phyloP scores from a whole-genome alignment of 192 early-diverging fungal species.

The Powellomyces hirtus region DNA sequence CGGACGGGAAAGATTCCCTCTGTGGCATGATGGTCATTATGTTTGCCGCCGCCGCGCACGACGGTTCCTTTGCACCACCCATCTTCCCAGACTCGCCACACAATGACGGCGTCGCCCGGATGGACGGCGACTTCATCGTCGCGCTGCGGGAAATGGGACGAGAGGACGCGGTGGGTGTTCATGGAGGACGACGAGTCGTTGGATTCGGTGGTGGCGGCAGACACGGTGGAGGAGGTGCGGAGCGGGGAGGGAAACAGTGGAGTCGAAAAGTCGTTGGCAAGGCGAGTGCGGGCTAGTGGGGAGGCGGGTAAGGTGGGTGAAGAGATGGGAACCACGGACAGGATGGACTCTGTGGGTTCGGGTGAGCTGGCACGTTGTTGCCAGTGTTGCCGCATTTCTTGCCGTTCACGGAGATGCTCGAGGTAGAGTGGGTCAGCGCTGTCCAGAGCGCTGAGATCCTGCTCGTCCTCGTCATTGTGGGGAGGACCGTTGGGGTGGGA shows the following conservation, averaged over 20 bases:
- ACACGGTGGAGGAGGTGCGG: neutral
- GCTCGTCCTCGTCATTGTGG: neutral
- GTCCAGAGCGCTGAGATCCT: neutral
- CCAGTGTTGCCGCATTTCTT: constrained; percentile 24
- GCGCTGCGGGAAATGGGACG: neutral
- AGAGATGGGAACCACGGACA: neutral
- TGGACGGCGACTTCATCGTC: constrained; percentile 5
- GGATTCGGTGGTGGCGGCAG: neutral
- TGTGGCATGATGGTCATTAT: neutral
- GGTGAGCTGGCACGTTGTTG: neutral
- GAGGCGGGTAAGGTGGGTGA: neutral
- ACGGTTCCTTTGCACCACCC: constrained; percentile 16
- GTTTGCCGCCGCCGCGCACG: neutral
- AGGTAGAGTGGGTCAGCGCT: neutral
- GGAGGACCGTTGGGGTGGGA: neutral
- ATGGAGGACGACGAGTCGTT: neutral
- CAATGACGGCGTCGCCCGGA: constrained; percentile 1
- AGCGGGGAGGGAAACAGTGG: neutral
- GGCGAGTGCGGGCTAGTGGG: neutral
- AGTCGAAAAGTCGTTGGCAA: neutral
- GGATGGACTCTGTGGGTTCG: neutral
- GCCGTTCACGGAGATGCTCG: constrained; percentile 15
- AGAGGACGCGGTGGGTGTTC: neutral
- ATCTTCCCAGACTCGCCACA: constrained; percentile 26
- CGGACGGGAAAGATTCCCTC: constrained; percentile 20